A percentile compares a stretch with the other conserved stretches of the same genome.
Evolutionary conservation across 23 red algal genomes (phyloP).

Genomic region (Agarophyton chilense): DNA sequence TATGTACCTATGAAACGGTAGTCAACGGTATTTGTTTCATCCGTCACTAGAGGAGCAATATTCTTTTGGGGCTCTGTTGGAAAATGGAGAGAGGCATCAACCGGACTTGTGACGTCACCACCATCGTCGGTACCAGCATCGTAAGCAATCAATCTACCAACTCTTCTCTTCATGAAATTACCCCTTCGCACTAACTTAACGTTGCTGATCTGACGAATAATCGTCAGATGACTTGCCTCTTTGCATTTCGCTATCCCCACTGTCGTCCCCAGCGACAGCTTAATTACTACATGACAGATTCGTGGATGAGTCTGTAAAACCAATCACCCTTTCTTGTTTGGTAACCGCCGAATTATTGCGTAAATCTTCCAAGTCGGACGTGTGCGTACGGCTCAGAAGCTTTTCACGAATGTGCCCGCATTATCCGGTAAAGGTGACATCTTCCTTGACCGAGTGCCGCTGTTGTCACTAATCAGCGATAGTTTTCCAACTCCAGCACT

Average conservation of each 20-base stretch:
- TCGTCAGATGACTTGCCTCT: constrained; percentile 32
- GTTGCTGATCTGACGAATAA: constrained; percentile 65
- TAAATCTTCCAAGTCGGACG: background rate
- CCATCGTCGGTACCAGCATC: constrained; percentile 56
- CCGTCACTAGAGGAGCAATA: constrained; percentile 54
- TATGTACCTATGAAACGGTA: constrained; percentile 39
- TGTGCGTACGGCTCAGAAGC: background rate
- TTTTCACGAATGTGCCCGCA: background rate
- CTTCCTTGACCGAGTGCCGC: background rate
- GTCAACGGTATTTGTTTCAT: constrained; percentile 36
- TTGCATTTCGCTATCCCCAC: background rate
- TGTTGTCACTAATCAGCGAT: constrained; percentile 30
- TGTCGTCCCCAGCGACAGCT: background rate
- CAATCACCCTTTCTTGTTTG: background rate
- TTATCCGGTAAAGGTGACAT: background rate
- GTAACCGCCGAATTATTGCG: background rate
- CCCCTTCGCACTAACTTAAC: constrained; percentile 5
- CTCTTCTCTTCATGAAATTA: background rate
- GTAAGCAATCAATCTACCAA: constrained; percentile 43
- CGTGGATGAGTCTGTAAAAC: background rate
- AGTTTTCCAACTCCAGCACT: constrained; percentile 21
- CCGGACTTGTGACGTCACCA: constrained; percentile 32
- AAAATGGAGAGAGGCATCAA: constrained; percentile 27
- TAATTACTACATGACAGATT: background rate
- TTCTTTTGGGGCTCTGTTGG: constrained; percentile 48